Conservation (phyloP, 805 yeast species). For the Metschnikowia borealis region DNA sequence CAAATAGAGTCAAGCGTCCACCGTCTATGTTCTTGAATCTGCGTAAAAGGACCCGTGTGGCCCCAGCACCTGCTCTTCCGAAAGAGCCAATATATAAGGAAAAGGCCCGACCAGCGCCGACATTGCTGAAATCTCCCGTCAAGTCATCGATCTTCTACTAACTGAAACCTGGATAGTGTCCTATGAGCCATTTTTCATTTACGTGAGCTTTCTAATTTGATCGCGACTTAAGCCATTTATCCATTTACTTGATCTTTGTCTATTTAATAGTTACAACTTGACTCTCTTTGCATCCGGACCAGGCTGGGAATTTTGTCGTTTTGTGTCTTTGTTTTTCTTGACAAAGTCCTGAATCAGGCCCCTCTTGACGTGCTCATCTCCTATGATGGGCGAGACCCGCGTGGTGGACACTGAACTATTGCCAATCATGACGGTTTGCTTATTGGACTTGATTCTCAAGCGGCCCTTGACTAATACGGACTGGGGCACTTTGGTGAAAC, state of each 20-base stretch:
- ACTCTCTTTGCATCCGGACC: not conserved
- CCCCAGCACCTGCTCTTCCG: constrained; percentile 9
- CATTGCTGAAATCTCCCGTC: constrained; percentile 15
- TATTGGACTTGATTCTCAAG: constrained; percentile 67
- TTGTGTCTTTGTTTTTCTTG: constrained; percentile 19
- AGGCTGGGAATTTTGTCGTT: constrained; percentile 16
- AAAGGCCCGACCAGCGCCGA: not conserved
- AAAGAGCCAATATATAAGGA: not conserved
- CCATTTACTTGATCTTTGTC: too few species aligned
- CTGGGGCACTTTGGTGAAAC: constrained; percentile 57
- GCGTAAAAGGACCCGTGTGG: constrained; percentile 6
- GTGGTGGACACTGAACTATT: constrained; percentile 22
- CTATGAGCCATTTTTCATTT: too few species aligned
- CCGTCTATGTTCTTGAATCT: constrained; percentile 13
- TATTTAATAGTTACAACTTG: not conserved
- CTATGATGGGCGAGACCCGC: constrained; percentile 7
- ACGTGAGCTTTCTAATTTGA: too few species aligned
- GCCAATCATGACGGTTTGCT: constrained; percentile 66
- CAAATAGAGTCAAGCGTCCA: constrained; percentile 8
- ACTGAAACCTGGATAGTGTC: not conserved
- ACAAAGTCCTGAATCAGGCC: constrained; percentile 20
- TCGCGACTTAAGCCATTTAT: too few species aligned
- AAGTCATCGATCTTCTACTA: constrained; percentile 30
- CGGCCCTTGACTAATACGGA: constrained; percentile 70
- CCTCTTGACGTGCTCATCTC: constrained; percentile 19